Conservation (phyloP, 2,329 filamentous ascomycete species). For the Fusarium nanum region DNA sequence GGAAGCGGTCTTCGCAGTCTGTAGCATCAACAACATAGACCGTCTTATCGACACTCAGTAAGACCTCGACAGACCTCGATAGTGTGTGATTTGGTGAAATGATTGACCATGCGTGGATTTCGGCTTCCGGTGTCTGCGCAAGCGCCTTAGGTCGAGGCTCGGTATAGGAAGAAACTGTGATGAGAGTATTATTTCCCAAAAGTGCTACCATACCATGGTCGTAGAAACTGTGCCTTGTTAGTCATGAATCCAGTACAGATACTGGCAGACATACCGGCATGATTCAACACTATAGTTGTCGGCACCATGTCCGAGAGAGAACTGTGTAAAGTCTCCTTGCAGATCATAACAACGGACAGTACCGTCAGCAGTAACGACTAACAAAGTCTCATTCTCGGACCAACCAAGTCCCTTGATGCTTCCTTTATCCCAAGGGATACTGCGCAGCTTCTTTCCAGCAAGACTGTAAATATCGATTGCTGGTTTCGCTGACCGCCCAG, state of each 20-base stretch:
- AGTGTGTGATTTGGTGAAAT: constrained; percentile 89
- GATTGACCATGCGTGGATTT: constrained; percentile 88
- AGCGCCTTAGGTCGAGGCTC: constrained; percentile 90
- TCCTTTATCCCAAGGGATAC: constrained; percentile 92
- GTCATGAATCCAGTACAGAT: neutral
- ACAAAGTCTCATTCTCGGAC: constrained; percentile 93
- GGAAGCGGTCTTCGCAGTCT: constrained; percentile 89
- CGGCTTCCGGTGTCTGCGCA: constrained; percentile 78
- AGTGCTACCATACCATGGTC: constrained; percentile 91
- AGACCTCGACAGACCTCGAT: constrained; percentile 91
- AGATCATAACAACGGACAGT: constrained; percentile 91
- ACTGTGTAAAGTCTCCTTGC: constrained; percentile 95
- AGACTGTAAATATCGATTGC: constrained; percentile 95
- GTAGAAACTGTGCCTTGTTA: constrained; percentile 72
- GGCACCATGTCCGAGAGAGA: constrained; percentile 88
- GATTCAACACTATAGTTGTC: constrained; percentile 88
- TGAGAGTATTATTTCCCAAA: constrained; percentile 85
- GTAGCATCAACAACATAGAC: constrained; percentile 88
- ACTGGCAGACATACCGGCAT: constrained; percentile 67
- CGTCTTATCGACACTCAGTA: constrained; percentile 86
- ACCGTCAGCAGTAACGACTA: constrained; percentile 90
- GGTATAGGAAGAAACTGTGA: constrained; percentile 88
- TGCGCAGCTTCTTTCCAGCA: constrained; percentile 86
- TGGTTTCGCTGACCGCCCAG: constrained; percentile 77
- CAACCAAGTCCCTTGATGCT: constrained; percentile 89